These are phyloP conservation scores for Globisporangium cylindrosporum DNA, from an alignment of 352 stramenopile genomes.

Conservation along the genomic window DNA sequence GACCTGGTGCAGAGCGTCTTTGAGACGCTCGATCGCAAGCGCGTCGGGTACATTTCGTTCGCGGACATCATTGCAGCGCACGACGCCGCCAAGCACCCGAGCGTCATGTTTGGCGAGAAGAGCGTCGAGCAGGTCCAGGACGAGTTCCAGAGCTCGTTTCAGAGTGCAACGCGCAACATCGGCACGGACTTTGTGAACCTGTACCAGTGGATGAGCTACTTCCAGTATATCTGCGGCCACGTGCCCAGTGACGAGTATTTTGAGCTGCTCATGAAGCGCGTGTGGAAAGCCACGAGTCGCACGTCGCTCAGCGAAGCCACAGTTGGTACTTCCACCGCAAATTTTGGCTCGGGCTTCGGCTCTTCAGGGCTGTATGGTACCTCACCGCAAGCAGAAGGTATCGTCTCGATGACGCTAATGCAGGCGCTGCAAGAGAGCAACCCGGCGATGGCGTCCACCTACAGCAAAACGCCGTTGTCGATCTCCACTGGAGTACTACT, in stretches of 20 bases:
- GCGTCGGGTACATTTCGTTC: slow-evolving; percentile 54
- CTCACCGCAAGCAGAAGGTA: no score
- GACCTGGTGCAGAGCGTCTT: slow-evolving; percentile 73
- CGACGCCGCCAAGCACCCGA: slow-evolving; percentile 53
- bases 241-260: slow-evolving; percentile 76
- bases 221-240: slow-evolving; percentile 68
- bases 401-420: slow-evolving; percentile 40
- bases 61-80: slow-evolving; percentile 47
- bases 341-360: neutral
- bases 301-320: slow-evolving; percentile 39
- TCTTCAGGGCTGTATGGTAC: no score
- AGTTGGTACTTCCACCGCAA: neutral
- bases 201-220: slow-evolving; percentile 72
- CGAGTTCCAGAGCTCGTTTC: slow-evolving; percentile 58
- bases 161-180: slow-evolving; percentile 24
- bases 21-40: slow-evolving; percentile 56
- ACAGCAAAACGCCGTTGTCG: slow-evolving; percentile 6
- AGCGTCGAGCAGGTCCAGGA: slow-evolving; percentile 46
- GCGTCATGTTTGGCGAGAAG: slow-evolving; percentile 73
- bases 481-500: slow-evolving; percentile 28
- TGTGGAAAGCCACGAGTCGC: slow-evolving; percentile 51
- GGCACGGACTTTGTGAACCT: slow-evolving; percentile 56
- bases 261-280: slow-evolving; percentile 66
- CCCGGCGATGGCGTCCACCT: slow-evolving; percentile 26
- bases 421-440: slow-evolving; percentile 49